Base-by-base conservation (phyloP, 2,329 filamentous ascomycete genomes). In the Fusarium sp. region DNA sequence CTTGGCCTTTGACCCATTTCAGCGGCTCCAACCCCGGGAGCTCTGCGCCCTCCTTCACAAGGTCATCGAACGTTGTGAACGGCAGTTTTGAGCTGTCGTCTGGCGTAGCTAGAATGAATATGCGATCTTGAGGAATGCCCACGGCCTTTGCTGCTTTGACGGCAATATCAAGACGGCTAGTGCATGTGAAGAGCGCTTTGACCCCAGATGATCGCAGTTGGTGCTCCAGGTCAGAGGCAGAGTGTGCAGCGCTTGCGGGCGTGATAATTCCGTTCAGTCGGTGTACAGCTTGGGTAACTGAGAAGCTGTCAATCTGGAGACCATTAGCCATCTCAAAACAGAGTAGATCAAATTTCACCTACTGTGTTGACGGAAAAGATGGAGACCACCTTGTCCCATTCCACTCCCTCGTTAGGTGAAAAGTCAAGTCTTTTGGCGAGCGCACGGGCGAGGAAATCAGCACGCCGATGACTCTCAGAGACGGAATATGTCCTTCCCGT, bases 361-460 rank as follows among this genome's bases (percentile, higher is more conserved):
- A 24, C 48, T 0, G 93, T 94, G 79, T 97, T 97, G 68, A 94
- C 82, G 15, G 91, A 91, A 83, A 93, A 96, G 38, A 95, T 85
- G 5, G 86, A 91, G 47, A 94, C 85, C 30, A 95, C 92, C 80
- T 94, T 95, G 76, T 96, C 93, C 91, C 92, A 96, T 79, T 95
- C 93, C 0, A 89, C 89, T 11, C 92, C 93, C 54, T 89, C 81
- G 70, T 93, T 92, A 4, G 92, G 90, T 32, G 87, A 81, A 87
- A 93, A 94, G 44, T 89, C 90, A 62, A 96, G 86, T 73, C 93
- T 89, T 79, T 92, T 90, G 42, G 89, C 87, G 41, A 96, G 83
- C 20, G 89, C 91, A 62, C 92, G 88, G 30, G 93, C 88, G n/a
- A 96, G 85, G 62, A 84, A 86, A 39, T 94, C 91, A 6, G 30